Conservation (phyloP, 345 rosid species). For the Arabidopsis arenosa region DNA sequence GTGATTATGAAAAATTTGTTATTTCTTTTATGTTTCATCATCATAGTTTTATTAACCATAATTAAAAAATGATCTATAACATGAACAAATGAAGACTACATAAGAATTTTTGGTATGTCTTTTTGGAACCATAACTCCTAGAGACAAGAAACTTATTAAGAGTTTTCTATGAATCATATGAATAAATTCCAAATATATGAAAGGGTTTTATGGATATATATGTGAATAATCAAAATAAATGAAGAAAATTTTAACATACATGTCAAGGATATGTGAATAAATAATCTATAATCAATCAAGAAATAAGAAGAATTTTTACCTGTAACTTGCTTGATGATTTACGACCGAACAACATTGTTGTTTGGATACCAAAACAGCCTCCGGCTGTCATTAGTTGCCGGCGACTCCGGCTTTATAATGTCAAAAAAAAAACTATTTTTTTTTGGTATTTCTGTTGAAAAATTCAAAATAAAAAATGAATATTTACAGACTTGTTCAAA, state of each 20-base stretch:
- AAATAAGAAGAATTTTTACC: constrained; percentile 39
- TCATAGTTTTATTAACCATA: neutral
- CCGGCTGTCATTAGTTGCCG: constrained; percentile 48
- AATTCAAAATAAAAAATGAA: constrained; percentile 28
- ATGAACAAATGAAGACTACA: constrained; percentile 2
- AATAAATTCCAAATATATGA: neutral
- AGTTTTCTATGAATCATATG: constrained; percentile 3
- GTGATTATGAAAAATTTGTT: constrained; percentile 4
- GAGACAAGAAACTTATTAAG: constrained; percentile 5
- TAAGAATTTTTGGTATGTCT: constrained; percentile 2
- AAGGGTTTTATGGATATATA: constrained; percentile 9
- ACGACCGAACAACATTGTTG: constrained; percentile 56
- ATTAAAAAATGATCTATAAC: neutral
- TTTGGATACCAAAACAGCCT: constrained; percentile 50
- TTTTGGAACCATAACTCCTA: constrained; percentile 19
- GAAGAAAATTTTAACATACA: neutral
- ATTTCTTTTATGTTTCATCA: neutral
- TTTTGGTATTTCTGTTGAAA: constrained; percentile 33
- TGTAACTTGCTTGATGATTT: constrained; percentile 53
- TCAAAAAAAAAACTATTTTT: neutral
- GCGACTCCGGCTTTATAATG: constrained; percentile 39
- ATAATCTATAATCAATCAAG: constrained; percentile 9
- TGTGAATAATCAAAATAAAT: constrained; percentile 27
- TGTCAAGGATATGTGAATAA: neutral
- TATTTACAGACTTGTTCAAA: constrained; percentile 38